These are phyloP conservation scores for Perkinsus olseni DNA, from an alignment of 169 alveolate species.

Conservation along the genomic window DNA sequence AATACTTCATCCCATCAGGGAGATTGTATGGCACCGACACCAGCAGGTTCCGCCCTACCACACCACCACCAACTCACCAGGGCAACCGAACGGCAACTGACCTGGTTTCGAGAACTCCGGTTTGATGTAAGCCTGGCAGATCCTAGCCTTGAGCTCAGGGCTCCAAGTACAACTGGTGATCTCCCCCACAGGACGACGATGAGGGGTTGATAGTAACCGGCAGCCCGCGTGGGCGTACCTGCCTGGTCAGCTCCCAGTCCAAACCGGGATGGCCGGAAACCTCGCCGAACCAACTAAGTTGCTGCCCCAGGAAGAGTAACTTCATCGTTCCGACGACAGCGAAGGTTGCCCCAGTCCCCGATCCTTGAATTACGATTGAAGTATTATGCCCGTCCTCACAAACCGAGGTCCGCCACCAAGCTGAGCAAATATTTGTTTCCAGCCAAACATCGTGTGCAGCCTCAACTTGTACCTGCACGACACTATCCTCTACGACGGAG, in stretches of 20 bases:
- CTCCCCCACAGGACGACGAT: constrained; percentile 16
- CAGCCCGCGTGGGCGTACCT: constrained; percentile 3
- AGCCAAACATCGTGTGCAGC: constrained; percentile 12
- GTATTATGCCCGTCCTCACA: constrained; percentile 3
- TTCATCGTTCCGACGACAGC: too few relatives aligned
- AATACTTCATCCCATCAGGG: neutral
- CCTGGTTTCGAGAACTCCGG: constrained; percentile 18
- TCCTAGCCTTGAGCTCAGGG: constrained; percentile 20
- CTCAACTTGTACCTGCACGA: constrained; percentile 7
- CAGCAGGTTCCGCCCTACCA: neutral
- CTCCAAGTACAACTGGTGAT: constrained; percentile 26
- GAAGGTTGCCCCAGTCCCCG: too few relatives aligned
- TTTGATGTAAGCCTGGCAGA: constrained; percentile 21
- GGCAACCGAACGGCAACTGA: neutral
- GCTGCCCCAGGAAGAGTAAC: neutral
- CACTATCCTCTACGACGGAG: too few relatives aligned
- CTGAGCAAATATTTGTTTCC: constrained; percentile 9
- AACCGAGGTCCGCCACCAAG: neutral
- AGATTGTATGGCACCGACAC: neutral
- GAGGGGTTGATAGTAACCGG: constrained; percentile 3
- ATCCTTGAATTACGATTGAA: neutral
- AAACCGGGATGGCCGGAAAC: neutral
- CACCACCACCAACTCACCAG: neutral
- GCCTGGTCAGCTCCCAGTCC: too few relatives aligned
- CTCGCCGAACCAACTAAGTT: neutral